Evolutionary conservation across 306 rosid species (phyloP), one percentile per base, ranked within the genome.

Genomic region (Quercus suber): DNA sequence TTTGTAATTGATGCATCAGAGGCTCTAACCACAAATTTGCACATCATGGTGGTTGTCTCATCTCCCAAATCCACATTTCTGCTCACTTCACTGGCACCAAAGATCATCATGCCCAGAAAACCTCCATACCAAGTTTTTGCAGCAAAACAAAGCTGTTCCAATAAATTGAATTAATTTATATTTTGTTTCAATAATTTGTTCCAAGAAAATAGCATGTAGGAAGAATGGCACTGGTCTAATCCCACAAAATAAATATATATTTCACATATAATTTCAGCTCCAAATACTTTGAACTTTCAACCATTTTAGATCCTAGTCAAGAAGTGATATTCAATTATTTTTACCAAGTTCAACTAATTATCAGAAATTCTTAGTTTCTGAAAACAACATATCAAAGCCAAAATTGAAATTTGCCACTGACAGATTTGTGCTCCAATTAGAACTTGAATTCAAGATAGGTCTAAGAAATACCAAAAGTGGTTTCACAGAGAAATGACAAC

Each of bases 81-180:
- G 82, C 99, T 95, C 75, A 95, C 99, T 86, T 95, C 98, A 82
- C 99, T 95, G 57, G 99, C 98, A 82, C 99, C 99, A 73, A 95
- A 95, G 79, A 95, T 89, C 99, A 95, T 89, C 97, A 95, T 45
- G 78, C 98, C 97, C 84, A 95, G 81, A 84, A 95, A 95, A 69
- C 98, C 99, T 63, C 99, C 99, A 30, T 91, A 94, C 99, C 98
- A 95, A 4, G 99, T 95, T 89, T 93, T 95, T 69, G 99, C 97
- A 82, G 98, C 92, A 85, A 90, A 93, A 86, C 98, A 95, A 78
- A 95, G 80, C 99, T 95, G 84, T 80, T 73, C 58, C 81, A 41
- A 31, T 19, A 59, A 2, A 25, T 64, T 12, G 5, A 71, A 75
- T 74, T 18, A 30, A 81, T 60, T 19, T 30, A 17, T 0, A 74